Evolutionary conservation across 192 early-diverging fungal species (phyloP).

Genomic region (Backusella macrospora): DNA sequence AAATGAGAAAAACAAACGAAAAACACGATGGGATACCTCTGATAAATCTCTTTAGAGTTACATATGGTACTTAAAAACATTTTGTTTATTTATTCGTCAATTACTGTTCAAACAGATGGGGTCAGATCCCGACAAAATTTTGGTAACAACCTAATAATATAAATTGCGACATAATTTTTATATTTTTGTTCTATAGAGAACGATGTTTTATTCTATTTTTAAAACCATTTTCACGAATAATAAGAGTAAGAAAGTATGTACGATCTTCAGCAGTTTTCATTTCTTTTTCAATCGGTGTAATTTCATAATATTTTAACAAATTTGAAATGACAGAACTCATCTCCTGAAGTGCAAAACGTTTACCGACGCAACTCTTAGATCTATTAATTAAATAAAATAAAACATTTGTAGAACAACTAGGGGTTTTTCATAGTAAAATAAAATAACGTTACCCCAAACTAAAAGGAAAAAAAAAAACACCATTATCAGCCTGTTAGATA

Average conservation of each 20-base stretch:
- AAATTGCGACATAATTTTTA: too few species aligned
- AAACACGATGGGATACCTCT: too few species aligned
- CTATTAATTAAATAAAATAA: constrained; percentile 13
- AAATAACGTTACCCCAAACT: constrained; percentile 39
- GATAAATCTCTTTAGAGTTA: too few species aligned
- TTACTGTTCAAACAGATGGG: too few species aligned
- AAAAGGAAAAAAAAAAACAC: constrained; percentile 55
- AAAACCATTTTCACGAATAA: neutral
- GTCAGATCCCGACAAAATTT: too few species aligned
- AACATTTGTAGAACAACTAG: neutral
- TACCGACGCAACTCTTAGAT: constrained; percentile 50
- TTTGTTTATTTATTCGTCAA: too few species aligned
- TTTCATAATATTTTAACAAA: constrained; percentile 45
- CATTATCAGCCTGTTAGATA: constrained; percentile 24
- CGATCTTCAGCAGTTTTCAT: constrained; percentile 21
- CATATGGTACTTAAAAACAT: too few species aligned
- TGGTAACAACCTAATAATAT: too few species aligned
- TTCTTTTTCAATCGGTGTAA: constrained; percentile 37
- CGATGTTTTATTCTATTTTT: neutral
- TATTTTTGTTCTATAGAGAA: too few species aligned
- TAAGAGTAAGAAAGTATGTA: constrained; percentile 15
- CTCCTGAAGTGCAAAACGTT: constrained; percentile 53
- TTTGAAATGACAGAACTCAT: constrained; percentile 47
- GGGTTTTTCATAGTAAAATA: constrained; percentile 19
- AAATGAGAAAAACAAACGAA: too few species aligned